Base-by-base conservation (phyloP, 2,329 filamentous ascomycete species). In the Trichoderma sp. region DNA sequence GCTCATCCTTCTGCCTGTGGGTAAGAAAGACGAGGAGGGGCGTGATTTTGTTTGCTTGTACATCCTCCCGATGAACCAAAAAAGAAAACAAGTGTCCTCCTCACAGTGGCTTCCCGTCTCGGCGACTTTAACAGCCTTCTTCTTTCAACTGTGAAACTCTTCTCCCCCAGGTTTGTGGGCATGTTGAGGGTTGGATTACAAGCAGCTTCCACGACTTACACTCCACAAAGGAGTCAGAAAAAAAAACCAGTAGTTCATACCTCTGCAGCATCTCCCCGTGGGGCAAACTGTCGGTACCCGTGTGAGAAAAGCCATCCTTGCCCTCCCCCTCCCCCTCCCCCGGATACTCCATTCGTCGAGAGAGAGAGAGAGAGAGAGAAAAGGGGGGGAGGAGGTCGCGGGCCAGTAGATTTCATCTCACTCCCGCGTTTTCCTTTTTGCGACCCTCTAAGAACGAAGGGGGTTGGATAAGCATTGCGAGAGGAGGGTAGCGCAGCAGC, bases 1-100 rank as follows among this genome's bases (percentile, higher is more conserved):
- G 52, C 61, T 48, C 61, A 57, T 65, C 61, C 52, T 65, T 57
- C 61, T 57, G 50, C 52, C 52, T 64, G 50, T 56, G 52, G 61
- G 52, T 37, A 56, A 56, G 61, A 54, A 48, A 37, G 37, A 56
- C 61, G 61, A 56, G 27, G 35, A 45, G 61, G 61, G 19, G 61
- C 37, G 39, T 37, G 50, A 13, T 48, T 37, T 37, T 27, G 27
- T 25, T 52, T 52, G 48, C 22, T 53, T 64, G 58, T 61, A 52
- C 45, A 29, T 35, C 42, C 59, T 37, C 37, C 35, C n/a, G 61
- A 25, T 32, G 37, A 48, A 29, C 27, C 35, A 64, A 50, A 13
- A 12, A n/a, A 25, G n/a, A 25, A 64, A 50, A 13, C n/a, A n/a
- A 25, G n/a, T 12, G 12, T 12, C 17, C 25, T 42, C 12, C 8